Evolutionary conservation across 805 yeast species (phyloP), one percentile per base, ranked within the genome.

Genomic region (Barnettozyma sp.): DNA sequence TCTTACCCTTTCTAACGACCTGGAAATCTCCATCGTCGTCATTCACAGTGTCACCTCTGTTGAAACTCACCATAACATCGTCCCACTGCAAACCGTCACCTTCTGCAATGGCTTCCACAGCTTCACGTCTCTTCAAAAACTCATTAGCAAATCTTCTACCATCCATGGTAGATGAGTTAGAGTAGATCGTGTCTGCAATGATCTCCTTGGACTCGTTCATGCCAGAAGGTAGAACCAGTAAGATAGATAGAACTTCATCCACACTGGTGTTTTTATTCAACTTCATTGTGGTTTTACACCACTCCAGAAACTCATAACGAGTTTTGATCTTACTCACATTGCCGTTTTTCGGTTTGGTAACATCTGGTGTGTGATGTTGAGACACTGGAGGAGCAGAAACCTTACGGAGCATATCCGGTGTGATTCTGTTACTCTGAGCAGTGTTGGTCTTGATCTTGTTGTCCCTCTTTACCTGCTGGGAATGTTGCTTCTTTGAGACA

Each of bases 141-240:
- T 92, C 98, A 38, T 71, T 73, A 1, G 98, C 95, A 65, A 88
- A 90, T 46, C 95, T 71, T 55, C 95, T 78, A 17, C 97, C 97
- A 57, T 92, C 96, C 82, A 90, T 78, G 2, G 88, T 81, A 3
- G 88, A 73, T 26, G 94, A 82, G 41, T 86, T 82, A 18, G 92
- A 78, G 62, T 86, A 87, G 40, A 90, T 77, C 10, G 96, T 85
- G 53, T 90, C 98, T 2, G 95, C 81, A 54, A 90, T 87, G 55
- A 90, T 83, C 56, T 80, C 95, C 33, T 71, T 67, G 0, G 94
- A 76, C 47, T 86, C 95, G 6, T 31, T 28, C 7, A 68, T 49
- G 26, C 78, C 73, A n/a, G 71, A 60, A 23, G 97, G 96, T 43
- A 90, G 70, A 42, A 86, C 78, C 43, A 88, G 64, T 49, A 92